Conservation (phyloP, 2,329 filamentous ascomycete genomes). For the Aspergillaceae sp. region DNA sequence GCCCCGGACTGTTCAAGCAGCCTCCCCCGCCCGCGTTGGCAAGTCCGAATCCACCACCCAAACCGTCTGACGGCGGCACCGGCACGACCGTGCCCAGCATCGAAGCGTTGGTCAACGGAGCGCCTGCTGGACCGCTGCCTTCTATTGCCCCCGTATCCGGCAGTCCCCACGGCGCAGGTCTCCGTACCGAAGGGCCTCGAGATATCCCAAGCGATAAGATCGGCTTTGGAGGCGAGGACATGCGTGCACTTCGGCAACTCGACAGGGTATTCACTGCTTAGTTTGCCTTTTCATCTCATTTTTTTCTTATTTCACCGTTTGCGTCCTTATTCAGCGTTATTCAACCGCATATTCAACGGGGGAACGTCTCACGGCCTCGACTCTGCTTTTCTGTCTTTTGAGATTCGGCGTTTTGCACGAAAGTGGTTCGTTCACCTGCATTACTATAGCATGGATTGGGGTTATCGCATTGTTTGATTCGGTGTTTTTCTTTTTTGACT, state of each 20-base stretch:
- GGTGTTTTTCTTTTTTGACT: too few relatives aligned
- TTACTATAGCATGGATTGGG: too few relatives aligned
- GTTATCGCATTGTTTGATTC: too few relatives aligned
- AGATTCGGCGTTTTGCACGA: constrained; percentile 13
- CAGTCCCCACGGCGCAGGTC: constrained; percentile 3
- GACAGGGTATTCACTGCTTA: constrained; percentile 45
- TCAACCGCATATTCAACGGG: not conserved
- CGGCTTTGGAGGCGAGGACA: constrained; percentile 53
- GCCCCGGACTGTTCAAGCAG: constrained; percentile 21
- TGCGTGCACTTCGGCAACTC: constrained; percentile 56
- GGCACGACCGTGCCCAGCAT: constrained; percentile 46
- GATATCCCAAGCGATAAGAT: constrained; percentile 51
- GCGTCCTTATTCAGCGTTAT: constrained; percentile 8
- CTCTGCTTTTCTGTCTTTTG: not conserved
- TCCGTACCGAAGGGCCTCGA: constrained; percentile 35
- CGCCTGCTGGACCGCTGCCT: constrained; percentile 19
- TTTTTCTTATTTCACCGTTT: constrained; percentile 6
- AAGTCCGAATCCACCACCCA: constrained; percentile 1
- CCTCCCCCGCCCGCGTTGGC: constrained; percentile 12
- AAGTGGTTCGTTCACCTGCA: constrained; percentile 1
- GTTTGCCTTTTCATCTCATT: constrained; percentile 2
- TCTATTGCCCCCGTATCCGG: constrained; percentile 13
- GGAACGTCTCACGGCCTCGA: not conserved
- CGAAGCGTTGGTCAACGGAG: constrained; percentile 37
- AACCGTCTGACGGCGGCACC: not conserved